Evolutionary conservation across 2,329 filamentous ascomycete genomes (phyloP).

Genomic region (Exophiala sideris): DNA sequence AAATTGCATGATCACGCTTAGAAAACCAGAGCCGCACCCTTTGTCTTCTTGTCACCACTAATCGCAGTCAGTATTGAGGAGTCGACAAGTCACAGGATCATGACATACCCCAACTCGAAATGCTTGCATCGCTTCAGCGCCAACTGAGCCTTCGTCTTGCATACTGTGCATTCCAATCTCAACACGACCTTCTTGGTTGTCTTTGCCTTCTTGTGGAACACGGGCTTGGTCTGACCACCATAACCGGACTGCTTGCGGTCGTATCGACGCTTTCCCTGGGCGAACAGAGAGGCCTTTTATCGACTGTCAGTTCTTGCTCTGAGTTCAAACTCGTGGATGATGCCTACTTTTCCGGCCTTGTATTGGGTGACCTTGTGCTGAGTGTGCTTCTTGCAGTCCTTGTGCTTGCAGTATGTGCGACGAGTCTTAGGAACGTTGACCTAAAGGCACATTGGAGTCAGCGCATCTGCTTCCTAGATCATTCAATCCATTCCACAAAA

Average conservation of each 20-base stretch:
- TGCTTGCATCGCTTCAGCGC: constrained; percentile 99
- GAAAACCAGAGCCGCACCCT: constrained; percentile 99
- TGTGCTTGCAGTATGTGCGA: constrained; percentile 97
- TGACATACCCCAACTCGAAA: constrained; percentile 92
- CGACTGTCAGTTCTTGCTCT: constrained; percentile 19
- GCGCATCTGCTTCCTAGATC: neutral
- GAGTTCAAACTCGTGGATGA: constrained; percentile 27
- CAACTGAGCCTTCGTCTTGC: constrained; percentile 92
- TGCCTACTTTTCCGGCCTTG: constrained; percentile 83
- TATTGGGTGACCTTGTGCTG: constrained; percentile 94
- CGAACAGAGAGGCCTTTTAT: constrained; percentile 77
- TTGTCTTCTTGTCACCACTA: constrained; percentile 99
- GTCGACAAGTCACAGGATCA: neutral
- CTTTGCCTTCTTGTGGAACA: constrained; percentile 99
- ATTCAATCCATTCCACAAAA: neutral
- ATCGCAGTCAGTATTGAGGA: constrained; percentile 7
- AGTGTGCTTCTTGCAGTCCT: constrained; percentile 88
- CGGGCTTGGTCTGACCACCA: constrained; percentile 99
- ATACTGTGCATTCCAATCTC: constrained; percentile 92
- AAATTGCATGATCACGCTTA: constrained; percentile 56
- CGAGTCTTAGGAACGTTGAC: constrained; percentile 99
- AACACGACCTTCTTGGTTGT: constrained; percentile 99
- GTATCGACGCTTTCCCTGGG: constrained; percentile 99
- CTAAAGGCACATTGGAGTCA: constrained; percentile 43
- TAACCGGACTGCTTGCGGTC: constrained; percentile 99